A percentile compares a stretch with the other conserved stretches of the same genome.
phyloP scores from a whole-genome alignment of 2,329 filamentous ascomycete species.

The Apiospora koreana region DNA sequence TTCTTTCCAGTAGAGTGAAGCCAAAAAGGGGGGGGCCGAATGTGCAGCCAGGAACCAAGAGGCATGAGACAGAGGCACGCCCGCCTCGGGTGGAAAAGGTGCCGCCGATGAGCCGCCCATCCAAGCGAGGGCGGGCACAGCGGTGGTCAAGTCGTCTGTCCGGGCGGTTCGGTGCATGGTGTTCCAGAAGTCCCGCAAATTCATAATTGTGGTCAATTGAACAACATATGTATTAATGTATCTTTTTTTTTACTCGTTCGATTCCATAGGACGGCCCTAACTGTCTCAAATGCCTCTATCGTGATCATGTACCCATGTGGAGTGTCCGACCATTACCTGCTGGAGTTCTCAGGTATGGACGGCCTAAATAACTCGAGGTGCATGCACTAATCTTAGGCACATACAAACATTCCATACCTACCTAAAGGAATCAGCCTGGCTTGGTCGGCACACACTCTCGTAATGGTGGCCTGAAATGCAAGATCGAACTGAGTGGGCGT shows the following conservation, averaged over 20 bases:
- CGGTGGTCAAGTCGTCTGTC: not conserved
- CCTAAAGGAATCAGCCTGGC: no score
- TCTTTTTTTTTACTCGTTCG: not conserved
- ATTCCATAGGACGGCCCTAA: not conserved
- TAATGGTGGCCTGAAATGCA: no score
- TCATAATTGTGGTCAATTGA: not conserved
- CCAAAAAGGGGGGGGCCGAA: not conserved
- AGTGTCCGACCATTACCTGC: not conserved
- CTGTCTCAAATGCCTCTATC: not conserved
- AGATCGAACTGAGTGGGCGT: no score
- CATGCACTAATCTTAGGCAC: no score
- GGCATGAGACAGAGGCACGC: not conserved
- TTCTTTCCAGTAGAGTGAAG: conserved; percentile 9
- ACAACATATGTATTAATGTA: conserved; percentile 10
- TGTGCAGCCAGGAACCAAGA: not conserved
- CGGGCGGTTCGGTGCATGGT: not conserved
- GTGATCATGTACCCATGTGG: not conserved
- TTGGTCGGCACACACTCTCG: no score
- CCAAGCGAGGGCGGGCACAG: not conserved
- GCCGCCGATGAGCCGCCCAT: not conserved
- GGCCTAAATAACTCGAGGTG: no score
- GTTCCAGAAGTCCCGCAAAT: not conserved
- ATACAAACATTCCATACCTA: no score
- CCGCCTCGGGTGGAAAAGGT: not conserved
- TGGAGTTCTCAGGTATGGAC: no score